Percentiles rank a stretch among this genome's conserved stretches.
phyloP scores from a whole-genome alignment of 2,329 filamentous ascomycete species.

The Tolypocladium pustulatum region DNA sequence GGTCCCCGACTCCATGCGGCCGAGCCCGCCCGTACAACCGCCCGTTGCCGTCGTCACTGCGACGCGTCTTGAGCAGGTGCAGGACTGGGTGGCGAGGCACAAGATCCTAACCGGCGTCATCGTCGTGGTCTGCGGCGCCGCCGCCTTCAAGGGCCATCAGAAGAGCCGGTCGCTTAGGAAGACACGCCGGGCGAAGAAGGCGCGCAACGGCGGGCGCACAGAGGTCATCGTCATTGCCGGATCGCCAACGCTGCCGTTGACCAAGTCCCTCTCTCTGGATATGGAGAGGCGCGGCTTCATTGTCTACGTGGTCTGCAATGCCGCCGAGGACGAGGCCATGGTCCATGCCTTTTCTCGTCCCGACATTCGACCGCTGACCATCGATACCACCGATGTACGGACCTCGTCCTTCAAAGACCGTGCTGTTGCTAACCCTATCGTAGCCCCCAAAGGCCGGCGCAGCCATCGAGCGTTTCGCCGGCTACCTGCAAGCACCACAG shows the following conservation, averaged over 20 bases:
- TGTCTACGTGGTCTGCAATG: constrained; percentile 80
- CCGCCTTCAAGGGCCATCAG: constrained; percentile 40
- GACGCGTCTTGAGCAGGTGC: constrained; percentile 39
- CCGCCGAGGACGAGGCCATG: constrained; percentile 71
- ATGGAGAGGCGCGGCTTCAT: constrained; percentile 87
- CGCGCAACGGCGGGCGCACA: constrained; percentile 70
- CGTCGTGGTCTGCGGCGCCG: constrained; percentile 60
- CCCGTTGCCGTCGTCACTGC: constrained; percentile 22
- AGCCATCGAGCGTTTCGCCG: constrained; percentile 61
- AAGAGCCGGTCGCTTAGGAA: constrained; percentile 49
- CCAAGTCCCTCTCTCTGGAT: constrained; percentile 72
- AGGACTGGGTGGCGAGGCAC: constrained; percentile 64
- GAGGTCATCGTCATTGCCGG: constrained; percentile 86
- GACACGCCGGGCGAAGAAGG: constrained; percentile 64
- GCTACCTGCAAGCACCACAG: constrained; percentile 64
- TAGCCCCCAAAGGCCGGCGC: constrained; percentile 58
- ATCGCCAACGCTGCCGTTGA: constrained; percentile 75
- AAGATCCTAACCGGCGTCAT: constrained; percentile 63
- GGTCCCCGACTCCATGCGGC: constrained; percentile 60
- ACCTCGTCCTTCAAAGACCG: not conserved
- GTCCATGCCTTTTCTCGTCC: constrained; percentile 66
- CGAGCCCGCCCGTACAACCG: constrained; percentile 34
- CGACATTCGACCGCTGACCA: constrained; percentile 71
- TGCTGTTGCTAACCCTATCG: not conserved
- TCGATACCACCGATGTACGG: constrained; percentile 73